Evolutionary conservation across 805 yeast genomes (phyloP).

Genomic region (Sugiyamaella chiloensis): DNA sequence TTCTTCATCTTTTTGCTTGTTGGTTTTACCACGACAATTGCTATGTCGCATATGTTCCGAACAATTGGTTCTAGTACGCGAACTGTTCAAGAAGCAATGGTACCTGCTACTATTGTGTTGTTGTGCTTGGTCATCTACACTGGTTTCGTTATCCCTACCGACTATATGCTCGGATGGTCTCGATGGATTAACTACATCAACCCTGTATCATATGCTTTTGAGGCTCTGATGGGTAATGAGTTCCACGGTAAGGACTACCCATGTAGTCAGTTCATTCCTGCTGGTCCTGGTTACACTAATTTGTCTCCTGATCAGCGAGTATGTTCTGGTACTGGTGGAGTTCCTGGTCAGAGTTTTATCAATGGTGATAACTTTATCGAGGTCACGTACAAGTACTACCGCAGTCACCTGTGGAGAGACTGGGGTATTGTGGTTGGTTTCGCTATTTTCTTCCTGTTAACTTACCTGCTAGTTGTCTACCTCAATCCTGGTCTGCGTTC

Average conservation of each 20-base stretch:
- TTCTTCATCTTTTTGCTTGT: constrained; percentile 52
- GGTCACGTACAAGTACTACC: constrained; percentile 43
- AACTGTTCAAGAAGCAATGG: constrained; percentile 41
- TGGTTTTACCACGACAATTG: constrained; percentile 42
- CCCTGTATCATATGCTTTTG: constrained; percentile 46
- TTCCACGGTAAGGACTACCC: constrained; percentile 40
- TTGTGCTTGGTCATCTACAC: constrained; percentile 42
- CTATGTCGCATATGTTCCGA: constrained; percentile 55
- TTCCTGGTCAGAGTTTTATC: constrained; percentile 49
- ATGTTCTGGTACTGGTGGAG: constrained; percentile 57
- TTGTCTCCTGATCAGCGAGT: constrained; percentile 36
- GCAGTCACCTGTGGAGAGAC: constrained; percentile 58
- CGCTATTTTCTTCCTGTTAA: constrained; percentile 49
- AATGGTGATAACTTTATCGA: constrained; percentile 50
- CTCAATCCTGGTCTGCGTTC: constrained; percentile 32
- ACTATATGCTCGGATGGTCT: constrained; percentile 48
- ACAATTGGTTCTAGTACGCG: constrained; percentile 39
- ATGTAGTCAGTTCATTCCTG: constrained; percentile 43
- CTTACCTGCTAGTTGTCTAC: constrained; percentile 56
- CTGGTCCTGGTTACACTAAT: constrained; percentile 38
- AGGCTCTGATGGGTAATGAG: constrained; percentile 46
- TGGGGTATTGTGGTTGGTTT: constrained; percentile 60
- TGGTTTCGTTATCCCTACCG: constrained; percentile 47
- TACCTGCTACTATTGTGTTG: constrained; percentile 43
- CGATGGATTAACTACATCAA: constrained; percentile 48